Evolutionary conservation across 768 basidiomycete genomes (phyloP), one percentile per base, ranked within the genome.

Genomic region (Mycena venus): DNA sequence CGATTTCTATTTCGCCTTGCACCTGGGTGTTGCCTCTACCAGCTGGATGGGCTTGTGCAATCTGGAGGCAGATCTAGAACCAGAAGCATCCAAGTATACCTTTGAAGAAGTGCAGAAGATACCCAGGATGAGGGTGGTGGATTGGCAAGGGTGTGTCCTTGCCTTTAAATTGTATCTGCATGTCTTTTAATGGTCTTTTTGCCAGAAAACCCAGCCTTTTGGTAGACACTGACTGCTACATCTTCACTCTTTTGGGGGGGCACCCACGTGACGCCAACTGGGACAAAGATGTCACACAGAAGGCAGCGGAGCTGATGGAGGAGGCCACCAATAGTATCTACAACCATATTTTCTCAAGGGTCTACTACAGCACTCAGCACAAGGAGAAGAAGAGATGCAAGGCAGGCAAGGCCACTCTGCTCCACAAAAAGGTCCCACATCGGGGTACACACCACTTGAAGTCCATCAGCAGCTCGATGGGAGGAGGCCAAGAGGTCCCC

Each of bases 1-100:
- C 4, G 44, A 34, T 17, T 34, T 31, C 32, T 17, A 27, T 21
- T 19, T 31, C 1, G 17, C 1, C 0, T 10, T n/a, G 1, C 8
- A 32, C 68, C 17, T 15, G 5, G 29, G 29, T 12, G 25, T 62
- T 0, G 49, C 68, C 2, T 51, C 47, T 12, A 62, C 60, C 4
- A 44, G 29, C 27, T 70, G 68, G 68, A 51, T 70, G 49, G 60
- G 68, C 10, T 14, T 70, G 1, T 23, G 68, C 4, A 36, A 61
- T 2, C 58, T 23, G 0, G 29, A 29, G 12, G 23, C 44, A 0
- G 12, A 32, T 23, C 29, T 56, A 14, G 40, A 21, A 21, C 68
- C 68, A 0, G 68, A 70, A 4, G 3, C 14, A 0, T 19, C 27
- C 19, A 27, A 36, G 19, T 70, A 62, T 27, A 21, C 10, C 2